Conservation (phyloP, 768 basidiomycete genomes). For the Naganishia vishniacii region DNA sequence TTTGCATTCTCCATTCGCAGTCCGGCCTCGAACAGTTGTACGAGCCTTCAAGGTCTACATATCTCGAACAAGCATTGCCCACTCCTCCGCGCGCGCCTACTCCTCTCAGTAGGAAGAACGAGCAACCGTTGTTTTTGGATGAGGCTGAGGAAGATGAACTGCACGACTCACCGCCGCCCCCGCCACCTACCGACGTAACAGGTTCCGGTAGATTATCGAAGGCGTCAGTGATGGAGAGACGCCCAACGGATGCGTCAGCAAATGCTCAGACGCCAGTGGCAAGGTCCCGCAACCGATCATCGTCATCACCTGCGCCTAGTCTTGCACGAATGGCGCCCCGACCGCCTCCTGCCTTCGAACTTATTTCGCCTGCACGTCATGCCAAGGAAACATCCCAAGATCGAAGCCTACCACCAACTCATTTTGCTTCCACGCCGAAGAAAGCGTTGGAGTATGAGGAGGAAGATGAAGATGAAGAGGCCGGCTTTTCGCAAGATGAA, state of each 20-base stretch:
- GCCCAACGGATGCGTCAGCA: not conserved
- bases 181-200: not conserved
- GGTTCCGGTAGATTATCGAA: too few relatives aligned
- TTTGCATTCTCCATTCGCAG: constrained; percentile 49
- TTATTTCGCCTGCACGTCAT: not conserved
- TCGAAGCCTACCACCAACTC: constrained; percentile 2
- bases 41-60: constrained; percentile 68
- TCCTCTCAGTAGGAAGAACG: constrained; percentile 15
- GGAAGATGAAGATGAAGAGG: constrained; percentile 17
- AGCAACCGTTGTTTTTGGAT: constrained; percentile 3
- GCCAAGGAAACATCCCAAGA: not conserved
- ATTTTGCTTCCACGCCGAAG: constrained; percentile 15
- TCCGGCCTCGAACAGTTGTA: constrained; percentile 63
- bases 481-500: not conserved
- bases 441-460: constrained; percentile 25
- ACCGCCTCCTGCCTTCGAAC: not conserved
- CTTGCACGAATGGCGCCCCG: not conserved
- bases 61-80: constrained; percentile 52
- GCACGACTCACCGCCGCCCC: too few relatives aligned
- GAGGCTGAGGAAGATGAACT: not conserved
- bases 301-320: not conserved
- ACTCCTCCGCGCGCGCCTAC: constrained; percentile 27
- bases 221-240: too few relatives aligned
- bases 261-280: too few relatives aligned
- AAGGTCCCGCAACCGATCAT: constrained; percentile 2